Evolutionary conservation across 768 basidiomycete genomes (phyloP).

Genomic region (Tulasnella sp.): DNA sequence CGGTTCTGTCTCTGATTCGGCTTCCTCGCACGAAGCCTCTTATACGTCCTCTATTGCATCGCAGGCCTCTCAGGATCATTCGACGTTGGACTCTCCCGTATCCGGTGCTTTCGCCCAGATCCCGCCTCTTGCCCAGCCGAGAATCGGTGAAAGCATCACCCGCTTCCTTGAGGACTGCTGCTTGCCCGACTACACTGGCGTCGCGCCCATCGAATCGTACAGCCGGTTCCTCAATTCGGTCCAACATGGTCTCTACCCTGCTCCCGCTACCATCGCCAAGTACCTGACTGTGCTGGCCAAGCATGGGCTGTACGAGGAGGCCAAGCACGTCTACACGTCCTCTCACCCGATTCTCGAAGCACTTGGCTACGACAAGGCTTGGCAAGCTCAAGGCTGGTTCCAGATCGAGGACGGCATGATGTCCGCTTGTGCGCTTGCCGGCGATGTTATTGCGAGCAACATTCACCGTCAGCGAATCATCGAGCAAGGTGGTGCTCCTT

Average conservation of each 20-base stretch:
- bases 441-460: conserved; percentile 67
- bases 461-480: conserved; percentile 68
- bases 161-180: conserved; percentile 19
- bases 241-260: conserved; percentile 37
- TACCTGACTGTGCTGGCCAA: conserved; percentile 64
- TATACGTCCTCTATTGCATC: neutral
- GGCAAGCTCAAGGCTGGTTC: conserved; percentile 54
- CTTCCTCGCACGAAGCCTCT: neutral
- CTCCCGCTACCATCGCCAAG: conserved; percentile 39
- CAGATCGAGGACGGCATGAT: conserved; percentile 81
- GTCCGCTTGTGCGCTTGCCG: conserved; percentile 68
- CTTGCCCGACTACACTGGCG: conserved; percentile 18
- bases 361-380: conserved; percentile 33
- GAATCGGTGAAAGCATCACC: neutral
- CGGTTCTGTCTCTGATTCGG: neutral
- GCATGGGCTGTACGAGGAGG: conserved; percentile 43
- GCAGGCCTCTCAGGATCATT: too few relatives aligned
- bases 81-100: neutral
- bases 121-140: neutral
- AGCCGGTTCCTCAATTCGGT: conserved; percentile 37
- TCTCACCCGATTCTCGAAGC: conserved; percentile 49
- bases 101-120: neutral
- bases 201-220: conserved; percentile 35
- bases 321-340: conserved; percentile 50
- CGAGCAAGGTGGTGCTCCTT: conserved; percentile 61